A percentile compares a stretch with the other conserved stretches of the same genome.
phyloP scores from a whole-genome alignment of 75 land plant genomes.

The Pseudotsuga menziesii region DNA sequence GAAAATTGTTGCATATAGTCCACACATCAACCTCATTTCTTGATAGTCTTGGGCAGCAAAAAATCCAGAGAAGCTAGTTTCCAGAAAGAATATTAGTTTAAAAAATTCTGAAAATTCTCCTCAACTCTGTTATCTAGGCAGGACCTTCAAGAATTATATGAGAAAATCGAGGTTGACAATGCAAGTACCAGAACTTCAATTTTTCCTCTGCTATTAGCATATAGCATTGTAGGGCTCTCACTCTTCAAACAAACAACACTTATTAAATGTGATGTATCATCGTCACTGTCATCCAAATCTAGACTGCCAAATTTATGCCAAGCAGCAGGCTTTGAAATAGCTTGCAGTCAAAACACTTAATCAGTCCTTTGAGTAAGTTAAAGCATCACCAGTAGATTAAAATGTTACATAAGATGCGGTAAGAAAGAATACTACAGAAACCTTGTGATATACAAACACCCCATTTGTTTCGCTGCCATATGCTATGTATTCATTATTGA shows the following conservation, averaged over 20 bases:
- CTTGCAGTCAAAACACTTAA: conserved; percentile 37
- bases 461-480: conserved; percentile 99
- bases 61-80: neutral
- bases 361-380: neutral
- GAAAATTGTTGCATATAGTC: neutral
- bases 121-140: neutral
- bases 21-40: neutral
- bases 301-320: conserved; percentile 79
- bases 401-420: neutral
- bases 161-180: conserved; percentile 31
- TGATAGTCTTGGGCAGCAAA: neutral
- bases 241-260: conserved; percentile 99
- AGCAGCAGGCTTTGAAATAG: conserved; percentile 84
- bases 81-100: neutral
- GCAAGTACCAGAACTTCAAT: conserved; percentile 91
- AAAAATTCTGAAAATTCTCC: neutral
- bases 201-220: conserved; percentile 95
- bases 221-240: conserved; percentile 91
- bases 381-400: neutral
- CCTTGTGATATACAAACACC: conserved; percentile 44
- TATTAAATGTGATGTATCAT: conserved; percentile 84
- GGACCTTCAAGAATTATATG: neutral
- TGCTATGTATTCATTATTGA: conserved; percentile 84
- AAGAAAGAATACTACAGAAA: neutral
- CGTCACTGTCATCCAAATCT: conserved; percentile 71